Evolutionary conservation across 331 rosid species (phyloP), one percentile per base, ranked within the genome.

Genomic region (Cydonia oblonga): DNA sequence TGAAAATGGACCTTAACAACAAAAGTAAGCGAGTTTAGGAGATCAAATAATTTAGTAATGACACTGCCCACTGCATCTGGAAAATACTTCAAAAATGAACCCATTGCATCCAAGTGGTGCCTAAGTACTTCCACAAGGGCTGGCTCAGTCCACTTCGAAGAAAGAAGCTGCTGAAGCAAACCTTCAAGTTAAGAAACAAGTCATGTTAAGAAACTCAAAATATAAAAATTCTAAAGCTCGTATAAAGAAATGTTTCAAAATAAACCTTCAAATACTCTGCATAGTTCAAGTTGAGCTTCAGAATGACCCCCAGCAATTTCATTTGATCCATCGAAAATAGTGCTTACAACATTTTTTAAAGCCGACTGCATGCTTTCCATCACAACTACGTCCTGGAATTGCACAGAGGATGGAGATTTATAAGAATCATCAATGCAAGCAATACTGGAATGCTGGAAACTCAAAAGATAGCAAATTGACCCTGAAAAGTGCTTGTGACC

Each of bases 11-110:
- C 96, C 99, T 91, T 85, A 70, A 83, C 79, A 70, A 62, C 79
- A 57, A 84, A 68, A 40, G 99, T 96, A 46, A 95, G 93, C 51
- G 96, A 91, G 29, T 88, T 89, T 83, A 95, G 87, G 75, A 95
- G 97, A 80, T 91, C 97, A 74, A 95, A 95, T 53, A 95, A 81
- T 83, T 95, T 95, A 77, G 83, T 89, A 80, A 91, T 88, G 75
- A 95, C 96, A 68, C 96, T 81, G 51, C 96, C 96, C 76, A 81
- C 97, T 74, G 96, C 99, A 84, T 88, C 96, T 0, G 99, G 96
- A 80, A 82, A 87, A 71, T 85, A 84, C 87, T 95, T 95, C 83
- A 95, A 77, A 78, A 89, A 91, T 59, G 97, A 90, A 46, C 99
- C 99, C 83, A 95, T 77, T 30, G 96, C 96, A 77, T 86, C 97